phyloP scores from a whole-genome alignment of 495 filamentous ascomycete genomes.

The Parathielavia appendiculata region DNA sequence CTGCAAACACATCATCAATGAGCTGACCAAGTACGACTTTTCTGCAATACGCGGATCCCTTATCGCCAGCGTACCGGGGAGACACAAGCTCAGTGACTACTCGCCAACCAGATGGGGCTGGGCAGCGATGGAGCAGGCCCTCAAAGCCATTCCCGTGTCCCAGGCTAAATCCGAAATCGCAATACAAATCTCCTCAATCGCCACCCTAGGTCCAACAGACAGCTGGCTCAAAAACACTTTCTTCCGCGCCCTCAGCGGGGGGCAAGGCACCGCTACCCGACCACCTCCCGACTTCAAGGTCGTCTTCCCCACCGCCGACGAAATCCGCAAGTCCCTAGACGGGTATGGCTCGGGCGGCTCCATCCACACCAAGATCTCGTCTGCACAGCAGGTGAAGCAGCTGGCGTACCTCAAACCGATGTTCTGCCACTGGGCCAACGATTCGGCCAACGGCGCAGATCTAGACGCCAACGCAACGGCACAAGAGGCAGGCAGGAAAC shows the following conservation, averaged over 20 bases:
- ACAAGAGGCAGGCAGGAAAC: conserved; percentile 52
- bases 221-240: conserved; percentile 68
- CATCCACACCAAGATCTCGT: conserved; percentile 76
- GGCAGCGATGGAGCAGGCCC: conserved; percentile 57
- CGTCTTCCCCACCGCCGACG: conserved; percentile 73
- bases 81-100: conserved; percentile 46
- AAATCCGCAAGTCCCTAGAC: conserved; percentile 73
- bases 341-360: conserved; percentile 74
- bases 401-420: conserved; percentile 66
- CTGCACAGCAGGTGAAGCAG: conserved; percentile 64
- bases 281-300: conserved; percentile 44
- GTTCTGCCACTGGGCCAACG: conserved; percentile 65
- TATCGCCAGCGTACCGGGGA: conserved; percentile 70
- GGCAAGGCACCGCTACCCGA: not conserved
- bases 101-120: conserved; percentile 64
- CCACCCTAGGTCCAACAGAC: conserved; percentile 67
- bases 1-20: conserved; percentile 46
- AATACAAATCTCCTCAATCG: conserved; percentile 77
- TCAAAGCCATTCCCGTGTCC: conserved; percentile 48
- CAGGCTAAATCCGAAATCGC: conserved; percentile 53
- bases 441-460: conserved; percentile 36
- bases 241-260: conserved; percentile 48
- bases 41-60: conserved; percentile 62
- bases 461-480: not conserved
- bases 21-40: conserved; percentile 66